Percentiles rank a stretch among this genome's conserved stretches.
Conservation (phyloP, 2,329 filamentous ascomycete species). For the Moelleriella libera region DNA sequence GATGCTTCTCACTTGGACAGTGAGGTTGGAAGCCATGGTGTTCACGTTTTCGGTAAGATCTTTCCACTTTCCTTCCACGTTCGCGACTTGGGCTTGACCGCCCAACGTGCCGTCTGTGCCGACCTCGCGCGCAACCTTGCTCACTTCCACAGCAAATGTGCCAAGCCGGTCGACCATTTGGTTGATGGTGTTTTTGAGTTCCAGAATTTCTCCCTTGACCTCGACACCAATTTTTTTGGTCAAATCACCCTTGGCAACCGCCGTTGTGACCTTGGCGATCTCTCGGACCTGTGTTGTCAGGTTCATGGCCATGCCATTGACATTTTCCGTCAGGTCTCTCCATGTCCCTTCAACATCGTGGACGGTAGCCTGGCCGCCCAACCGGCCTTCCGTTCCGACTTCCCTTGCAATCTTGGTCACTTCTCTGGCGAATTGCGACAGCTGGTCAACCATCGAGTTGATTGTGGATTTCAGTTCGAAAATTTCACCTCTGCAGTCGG, state of each 20-base stretch:
- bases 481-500: slow-evolving; percentile 83
- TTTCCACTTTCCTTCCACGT: slow-evolving; percentile 96
- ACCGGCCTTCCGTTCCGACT: slow-evolving; percentile 86
- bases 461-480: slow-evolving; percentile 94
- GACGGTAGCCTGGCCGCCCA: slow-evolving; percentile 89
- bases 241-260: slow-evolving; percentile 85
- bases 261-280: slow-evolving; percentile 92
- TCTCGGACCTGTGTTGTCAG: slow-evolving; percentile 94
- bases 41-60: slow-evolving; percentile 87
- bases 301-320: slow-evolving; percentile 98
- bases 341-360: slow-evolving; percentile 96
- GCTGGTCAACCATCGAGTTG: slow-evolving; percentile 97
- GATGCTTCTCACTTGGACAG: slow-evolving; percentile 72
- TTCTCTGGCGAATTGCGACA: slow-evolving; percentile 92
- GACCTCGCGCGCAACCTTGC: slow-evolving; percentile 88
- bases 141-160: slow-evolving; percentile 92
- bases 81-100: slow-evolving; percentile 85
- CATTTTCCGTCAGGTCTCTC: slow-evolving; percentile 88
- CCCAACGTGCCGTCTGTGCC: slow-evolving; percentile 90
- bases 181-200: slow-evolving; percentile 95
- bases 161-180: slow-evolving; percentile 97
- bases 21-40: slow-evolving; percentile 57
- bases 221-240: slow-evolving; percentile 94
- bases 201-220: slow-evolving; percentile 84
- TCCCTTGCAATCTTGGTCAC: slow-evolving; percentile 94